Conservation (phyloP, 352 stramenopile species). For the Phytophthora agathidicida region DNA sequence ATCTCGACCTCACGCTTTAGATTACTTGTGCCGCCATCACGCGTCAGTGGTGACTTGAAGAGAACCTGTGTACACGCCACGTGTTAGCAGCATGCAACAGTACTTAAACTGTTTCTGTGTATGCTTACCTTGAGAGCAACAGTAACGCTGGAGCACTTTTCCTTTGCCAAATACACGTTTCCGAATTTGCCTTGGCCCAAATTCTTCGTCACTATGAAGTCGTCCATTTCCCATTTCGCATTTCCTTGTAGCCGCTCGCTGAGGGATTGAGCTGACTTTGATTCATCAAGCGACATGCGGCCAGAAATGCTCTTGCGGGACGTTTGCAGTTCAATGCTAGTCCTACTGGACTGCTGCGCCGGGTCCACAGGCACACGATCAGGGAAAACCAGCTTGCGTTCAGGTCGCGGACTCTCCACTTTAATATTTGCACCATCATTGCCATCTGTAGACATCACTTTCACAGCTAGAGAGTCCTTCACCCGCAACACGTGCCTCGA, state of each 20-base stretch:
- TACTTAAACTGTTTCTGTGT: neutral
- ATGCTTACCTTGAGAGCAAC: slow-evolving; percentile 79
- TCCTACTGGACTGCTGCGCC: slow-evolving; percentile 12
- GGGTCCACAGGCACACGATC: slow-evolving; percentile 48
- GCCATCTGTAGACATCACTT: neutral
- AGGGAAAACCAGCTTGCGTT: slow-evolving; percentile 30
- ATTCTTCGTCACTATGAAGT: slow-evolving; percentile 82
- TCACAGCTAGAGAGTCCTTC: slow-evolving; percentile 5
- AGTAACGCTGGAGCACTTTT: slow-evolving; percentile 65
- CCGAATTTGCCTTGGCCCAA: slow-evolving; percentile 88
- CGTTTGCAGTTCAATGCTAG: slow-evolving; percentile 6
- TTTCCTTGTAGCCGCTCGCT: slow-evolving; percentile 56
- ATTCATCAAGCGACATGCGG: slow-evolving; percentile 55
- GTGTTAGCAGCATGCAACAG: slow-evolving; percentile 2
- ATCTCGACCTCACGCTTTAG: slow-evolving; percentile 88
- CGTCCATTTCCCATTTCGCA: slow-evolving; percentile 74
- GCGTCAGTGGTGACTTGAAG: slow-evolving; percentile 67
- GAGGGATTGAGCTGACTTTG: slow-evolving; percentile 40
- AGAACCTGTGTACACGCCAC: slow-evolving; percentile 47
- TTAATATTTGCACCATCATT: neutral
- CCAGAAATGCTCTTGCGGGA: slow-evolving; percentile 27
- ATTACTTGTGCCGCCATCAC: slow-evolving; percentile 60
- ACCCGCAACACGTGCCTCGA: neutral
- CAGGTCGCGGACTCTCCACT: neutral
- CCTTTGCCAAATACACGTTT: slow-evolving; percentile 84